Percentiles rank a stretch among this genome's conserved stretches.
These are phyloP conservation scores for Cercophora sp. DNA, from an alignment of 495 filamentous ascomycete species.

Conservation along the genomic window DNA sequence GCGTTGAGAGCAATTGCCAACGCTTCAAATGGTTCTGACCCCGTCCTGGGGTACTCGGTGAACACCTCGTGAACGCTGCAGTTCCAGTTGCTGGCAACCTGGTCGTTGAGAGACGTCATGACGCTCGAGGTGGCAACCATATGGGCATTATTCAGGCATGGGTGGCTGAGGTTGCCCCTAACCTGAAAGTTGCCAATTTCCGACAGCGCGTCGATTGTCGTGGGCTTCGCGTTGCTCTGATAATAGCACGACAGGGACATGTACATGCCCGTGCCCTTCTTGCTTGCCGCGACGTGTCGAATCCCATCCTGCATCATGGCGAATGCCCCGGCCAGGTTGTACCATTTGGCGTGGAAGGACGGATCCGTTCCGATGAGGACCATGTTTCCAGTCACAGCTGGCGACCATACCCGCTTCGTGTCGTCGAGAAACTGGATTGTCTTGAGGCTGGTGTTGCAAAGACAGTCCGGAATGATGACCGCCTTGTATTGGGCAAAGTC, in stretches of 20 bases:
- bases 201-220: slow-evolving; percentile 38
- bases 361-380: slow-evolving; percentile 31
- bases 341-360: slow-evolving; percentile 27
- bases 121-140: slow-evolving; percentile 40
- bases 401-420: slow-evolving; percentile 27
- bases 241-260: slow-evolving; percentile 34
- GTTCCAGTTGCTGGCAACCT: slow-evolving; percentile 41
- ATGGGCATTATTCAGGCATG: slow-evolving; percentile 44
- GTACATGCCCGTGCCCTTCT: slow-evolving; percentile 29
- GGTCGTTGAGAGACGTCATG: slow-evolving; percentile 39
- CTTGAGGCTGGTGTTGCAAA: slow-evolving; percentile 24
- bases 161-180: slow-evolving; percentile 33
- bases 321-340: slow-evolving; percentile 21
- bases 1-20: slow-evolving; percentile 45
- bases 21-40: slow-evolving; percentile 39
- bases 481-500: slow-evolving; percentile 32
- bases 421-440: slow-evolving; percentile 29
- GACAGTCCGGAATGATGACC: slow-evolving; percentile 26
- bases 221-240: slow-evolving; percentile 19
- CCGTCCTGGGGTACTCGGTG: slow-evolving; percentile 38
- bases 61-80: slow-evolving; percentile 50
- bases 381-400: slow-evolving; percentile 31
- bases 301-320: slow-evolving; percentile 28
- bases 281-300: slow-evolving; percentile 20
- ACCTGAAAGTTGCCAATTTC: slow-evolving; percentile 43